Conservation (phyloP, 1,139 yeast species). For the Suhomyces anneliseae region DNA sequence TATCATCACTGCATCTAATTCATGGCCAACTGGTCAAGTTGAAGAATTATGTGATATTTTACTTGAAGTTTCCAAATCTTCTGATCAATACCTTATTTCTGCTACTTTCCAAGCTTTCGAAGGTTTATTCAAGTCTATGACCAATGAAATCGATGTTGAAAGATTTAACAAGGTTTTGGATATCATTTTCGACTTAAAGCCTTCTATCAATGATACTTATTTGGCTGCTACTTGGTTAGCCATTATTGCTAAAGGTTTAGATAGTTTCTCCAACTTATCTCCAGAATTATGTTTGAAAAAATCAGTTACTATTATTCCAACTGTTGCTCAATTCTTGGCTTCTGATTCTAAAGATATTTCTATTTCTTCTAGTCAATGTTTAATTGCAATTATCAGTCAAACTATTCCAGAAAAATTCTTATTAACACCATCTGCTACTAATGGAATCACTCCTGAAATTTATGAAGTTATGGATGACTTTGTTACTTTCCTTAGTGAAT, state of each 20-base stretch:
- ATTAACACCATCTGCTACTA: conserved; percentile 48
- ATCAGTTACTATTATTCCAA: conserved; percentile 56
- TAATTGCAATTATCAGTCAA: conserved; percentile 71
- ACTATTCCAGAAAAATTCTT: conserved; percentile 62
- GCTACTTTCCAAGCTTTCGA: conserved; percentile 86
- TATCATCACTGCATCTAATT: conserved; percentile 66
- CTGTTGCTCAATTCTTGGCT: conserved; percentile 59
- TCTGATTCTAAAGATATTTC: conserved; percentile 70
- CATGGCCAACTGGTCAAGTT: conserved; percentile 76
- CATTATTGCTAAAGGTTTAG: conserved; percentile 83
- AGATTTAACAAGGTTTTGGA: conserved; percentile 65
- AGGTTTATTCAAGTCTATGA: conserved; percentile 76
- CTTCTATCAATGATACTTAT: conserved; percentile 77
- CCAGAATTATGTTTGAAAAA: conserved; percentile 57
- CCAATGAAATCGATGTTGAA: conserved; percentile 59
- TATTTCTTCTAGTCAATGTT: conserved; percentile 80
- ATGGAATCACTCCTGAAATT: conserved; percentile 41
- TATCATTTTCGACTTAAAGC: conserved; percentile 75
- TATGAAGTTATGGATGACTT: conserved; percentile 60
- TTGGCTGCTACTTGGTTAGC: conserved; percentile 95
- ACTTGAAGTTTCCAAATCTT: conserved; percentile 72
- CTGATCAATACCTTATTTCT: conserved; percentile 80
- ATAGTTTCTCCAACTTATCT: conserved; percentile 62
- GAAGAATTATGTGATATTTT: conserved; percentile 76
- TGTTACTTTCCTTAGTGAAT: conserved; percentile 47